Percentiles rank a stretch among this genome's conserved stretches.
Conservation (phyloP, 768 basidiomycete species). For the Trametes cingulata region DNA sequence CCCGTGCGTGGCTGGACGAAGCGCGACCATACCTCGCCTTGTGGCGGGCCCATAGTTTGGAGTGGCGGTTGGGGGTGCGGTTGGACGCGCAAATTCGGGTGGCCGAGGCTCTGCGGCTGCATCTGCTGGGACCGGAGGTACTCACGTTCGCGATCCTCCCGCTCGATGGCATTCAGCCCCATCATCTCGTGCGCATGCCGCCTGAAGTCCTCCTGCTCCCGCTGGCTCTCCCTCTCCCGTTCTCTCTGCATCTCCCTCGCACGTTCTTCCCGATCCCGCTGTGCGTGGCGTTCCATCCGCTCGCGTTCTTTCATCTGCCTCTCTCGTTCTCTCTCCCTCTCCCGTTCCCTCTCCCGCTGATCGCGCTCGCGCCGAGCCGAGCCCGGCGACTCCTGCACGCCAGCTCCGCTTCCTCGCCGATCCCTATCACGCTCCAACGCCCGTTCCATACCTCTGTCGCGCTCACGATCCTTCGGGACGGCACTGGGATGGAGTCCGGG, state of each 20-base stretch:
- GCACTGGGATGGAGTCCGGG: constrained; percentile 18
- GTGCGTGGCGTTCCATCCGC: constrained; percentile 16
- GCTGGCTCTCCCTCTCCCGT: neutral
- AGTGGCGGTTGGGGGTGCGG: constrained; percentile 8
- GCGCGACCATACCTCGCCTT: constrained; percentile 18
- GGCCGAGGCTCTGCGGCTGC: constrained; percentile 1
- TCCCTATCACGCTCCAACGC: constrained; percentile 28
- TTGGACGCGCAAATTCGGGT: constrained; percentile 7
- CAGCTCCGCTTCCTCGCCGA: constrained; percentile 18
- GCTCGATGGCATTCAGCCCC: constrained; percentile 4
- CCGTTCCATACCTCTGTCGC: constrained; percentile 24
- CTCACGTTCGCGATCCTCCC: constrained; percentile 30
- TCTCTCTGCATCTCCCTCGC: constrained; percentile 1
- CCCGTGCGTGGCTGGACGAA: constrained; percentile 9
- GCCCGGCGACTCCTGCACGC: constrained; percentile 22
- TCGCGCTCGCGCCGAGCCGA: constrained; percentile 23
- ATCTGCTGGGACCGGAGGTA: constrained; percentile 7
- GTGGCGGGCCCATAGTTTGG: constrained; percentile 17
- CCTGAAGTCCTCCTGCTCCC: constrained; percentile 16
- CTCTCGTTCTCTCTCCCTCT: constrained; percentile 35
- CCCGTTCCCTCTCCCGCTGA: constrained; percentile 14
- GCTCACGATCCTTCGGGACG: constrained; percentile 16
- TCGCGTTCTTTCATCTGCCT: constrained; percentile 35
- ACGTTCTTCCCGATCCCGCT: constrained; percentile 23
- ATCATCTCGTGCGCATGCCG: constrained; percentile 15